Evolutionary conservation across 495 filamentous ascomycete species (phyloP), one percentile per base, ranked within the genome.

Genomic region (Xylaria grammica): DNA sequence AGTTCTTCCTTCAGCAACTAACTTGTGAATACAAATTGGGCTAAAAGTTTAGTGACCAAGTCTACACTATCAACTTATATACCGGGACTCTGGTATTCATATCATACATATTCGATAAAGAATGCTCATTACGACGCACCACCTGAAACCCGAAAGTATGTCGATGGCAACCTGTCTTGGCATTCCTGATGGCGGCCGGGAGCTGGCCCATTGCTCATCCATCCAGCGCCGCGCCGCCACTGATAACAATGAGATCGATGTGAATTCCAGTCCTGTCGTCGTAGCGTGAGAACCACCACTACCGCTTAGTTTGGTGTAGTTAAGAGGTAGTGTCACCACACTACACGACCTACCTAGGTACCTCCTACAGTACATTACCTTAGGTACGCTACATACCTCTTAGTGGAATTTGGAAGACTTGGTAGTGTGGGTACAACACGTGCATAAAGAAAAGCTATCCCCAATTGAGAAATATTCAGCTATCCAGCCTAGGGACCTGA

Each of bases 121-220:
- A 40, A 19, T 34, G 42, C 34, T 6, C 24, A 53, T 22, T 8
- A 30, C 46, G 46, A n/a, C 40, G 19, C 60, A 63, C 4, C 1
- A 55, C 50, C 51, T 55, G 60, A 55, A 63, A 63, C 60, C 27
- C 32, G 44, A 19, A 36, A 27, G 29, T 34, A 50, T 26, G 19
- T 1, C 42, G 57, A 60, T 50, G 57, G 20, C 30, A 51, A 40
- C 32, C 58, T 38, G 17, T 38, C 29, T 20, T 5, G 13, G 48
- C 32, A 50, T n/a, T 9, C 11, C 32, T 48, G 45, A 3, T 36
- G 32, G 32, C 32, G 32, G 5, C 32, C 32, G 11, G 4, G 32
- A 5, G 40, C 40, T 9, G 7, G 3, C 6, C 6, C 3, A 13
- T n/a, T 45, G 17, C 9, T 7, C n/a, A 4, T 5, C 32, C 4